A percentile compares a stretch with the other conserved stretches of the same genome.
phyloP scores from a whole-genome alignment of 2,329 filamentous ascomycete genomes.

The Colletotrichum liaoningense region DNA sequence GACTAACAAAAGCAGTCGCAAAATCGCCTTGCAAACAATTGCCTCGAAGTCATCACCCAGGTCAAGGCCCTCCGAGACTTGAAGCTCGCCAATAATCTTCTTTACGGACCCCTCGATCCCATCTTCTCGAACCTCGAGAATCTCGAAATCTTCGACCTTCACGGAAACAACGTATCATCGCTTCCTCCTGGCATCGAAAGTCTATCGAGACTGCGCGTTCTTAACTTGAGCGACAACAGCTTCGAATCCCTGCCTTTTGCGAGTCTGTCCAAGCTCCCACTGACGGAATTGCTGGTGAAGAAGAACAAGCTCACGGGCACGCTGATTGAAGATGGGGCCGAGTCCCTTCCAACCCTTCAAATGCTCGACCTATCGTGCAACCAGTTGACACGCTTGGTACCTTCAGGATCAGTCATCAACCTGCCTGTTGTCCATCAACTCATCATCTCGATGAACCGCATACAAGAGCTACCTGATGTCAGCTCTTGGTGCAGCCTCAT shows the following conservation, averaged over 20 bases:
- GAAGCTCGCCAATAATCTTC: conserved; percentile 81
- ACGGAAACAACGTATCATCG: conserved; percentile 80
- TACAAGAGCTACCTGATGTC: conserved; percentile 79
- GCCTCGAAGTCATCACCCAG: conserved; percentile 79
- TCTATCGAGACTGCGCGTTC: conserved; percentile 75
- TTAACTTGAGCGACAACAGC: conserved; percentile 85
- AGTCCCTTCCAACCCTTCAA: conserved; percentile 73
- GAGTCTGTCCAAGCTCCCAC: conserved; percentile 72
- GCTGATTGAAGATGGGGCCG: conserved; percentile 73
- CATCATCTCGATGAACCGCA: conserved; percentile 82
- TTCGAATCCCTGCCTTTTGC: conserved; percentile 79
- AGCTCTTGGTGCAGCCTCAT: conserved; percentile 78
- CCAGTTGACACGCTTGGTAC: conserved; percentile 68
- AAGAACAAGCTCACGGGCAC: conserved; percentile 83
- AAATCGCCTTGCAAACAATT: conserved; percentile 81
- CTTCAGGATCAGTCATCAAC: conserved; percentile 58
- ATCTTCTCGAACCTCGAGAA: conserved; percentile 73
- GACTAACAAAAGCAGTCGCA: conserved; percentile 68
- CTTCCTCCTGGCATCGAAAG: conserved; percentile 76
- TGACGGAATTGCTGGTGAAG: conserved; percentile 79
- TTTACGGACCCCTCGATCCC: conserved; percentile 75
- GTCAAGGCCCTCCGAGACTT: conserved; percentile 81
- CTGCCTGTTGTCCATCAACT: conserved; percentile 81
- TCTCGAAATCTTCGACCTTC: conserved; percentile 85
- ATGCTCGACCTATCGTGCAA: conserved; percentile 84